Evolutionary conservation across 225 moss, liverwort and hornwort genomes (phyloP).

Genomic region (Anthoceros angustus): DNA sequence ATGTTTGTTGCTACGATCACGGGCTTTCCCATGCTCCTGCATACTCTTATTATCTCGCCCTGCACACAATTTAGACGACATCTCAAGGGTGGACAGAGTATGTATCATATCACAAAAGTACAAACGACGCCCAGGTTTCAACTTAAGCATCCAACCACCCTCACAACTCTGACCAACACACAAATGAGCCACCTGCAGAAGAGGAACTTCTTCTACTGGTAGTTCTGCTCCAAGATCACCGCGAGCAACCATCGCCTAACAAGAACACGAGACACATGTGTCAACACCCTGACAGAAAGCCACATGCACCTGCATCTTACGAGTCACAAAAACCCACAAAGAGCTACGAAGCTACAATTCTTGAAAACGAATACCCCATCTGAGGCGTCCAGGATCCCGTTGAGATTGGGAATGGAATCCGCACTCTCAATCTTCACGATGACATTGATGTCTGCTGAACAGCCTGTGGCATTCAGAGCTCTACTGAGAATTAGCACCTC

Average conservation of each 20-base stretch:
- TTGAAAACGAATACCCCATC: conserved; percentile 47
- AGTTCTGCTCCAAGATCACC: conserved; percentile 98
- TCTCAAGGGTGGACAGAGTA: too few relatives aligned
- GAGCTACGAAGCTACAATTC: too few relatives aligned
- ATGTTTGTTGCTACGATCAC: conserved; percentile 89
- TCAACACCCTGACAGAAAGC: background rate
- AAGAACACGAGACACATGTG: background rate
- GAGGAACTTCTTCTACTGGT: conserved; percentile 89
- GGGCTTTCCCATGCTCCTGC: conserved; percentile 90
- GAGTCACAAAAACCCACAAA: background rate
- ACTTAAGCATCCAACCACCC: too few relatives aligned
- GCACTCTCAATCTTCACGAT: conserved; percentile 99
- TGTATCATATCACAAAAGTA: too few relatives aligned
- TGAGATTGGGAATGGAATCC: conserved; percentile 82
- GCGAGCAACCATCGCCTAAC: conserved; percentile 91
- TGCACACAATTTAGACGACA: conserved; percentile 13
- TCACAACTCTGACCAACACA: background rate
- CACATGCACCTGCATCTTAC: conserved; percentile 8
- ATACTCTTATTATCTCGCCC: conserved; percentile 74
- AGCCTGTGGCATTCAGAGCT: conserved; percentile 28
- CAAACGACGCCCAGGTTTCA: too few relatives aligned
- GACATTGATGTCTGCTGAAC: conserved; percentile 80
- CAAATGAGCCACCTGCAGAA: conserved; percentile 45
- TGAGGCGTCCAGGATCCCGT: conserved; percentile 87
- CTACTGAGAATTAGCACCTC: background rate